Base-by-base conservation (phyloP, 305 asterid species). In the Fraxinus albicans region DNA sequence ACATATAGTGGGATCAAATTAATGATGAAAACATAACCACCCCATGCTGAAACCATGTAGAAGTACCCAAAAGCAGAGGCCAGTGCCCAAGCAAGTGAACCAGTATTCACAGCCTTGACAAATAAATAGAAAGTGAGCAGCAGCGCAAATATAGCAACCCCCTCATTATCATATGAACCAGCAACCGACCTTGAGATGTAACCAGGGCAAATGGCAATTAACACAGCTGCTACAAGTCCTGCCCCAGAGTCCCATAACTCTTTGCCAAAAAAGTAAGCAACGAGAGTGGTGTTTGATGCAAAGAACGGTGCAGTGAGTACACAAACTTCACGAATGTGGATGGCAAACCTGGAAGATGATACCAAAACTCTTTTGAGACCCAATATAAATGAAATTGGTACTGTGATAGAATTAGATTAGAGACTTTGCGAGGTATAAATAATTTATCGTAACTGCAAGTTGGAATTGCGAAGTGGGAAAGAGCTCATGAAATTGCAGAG, bases 21-120 rank as follows among this genome's bases (percentile, higher is more conserved):
- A 85, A 96, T 96, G 84, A 96, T 96, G 91, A 96, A 96, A 84
- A 96, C 95, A 87, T 96, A 96, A 81, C 99, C 99, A 86, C 99
- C 99, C 98, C 99, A 96, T 5, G 99, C 98, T 83, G 99, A 96
- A 90, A 96, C 99, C 99, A 96, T 96, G 78, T 96, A 96, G 84
- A 96, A 96, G 84, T 96, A 96, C 82, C 97, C 99, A 86, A 95
- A 92, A 67, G 99, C 99, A 21, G 99, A 96, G 82, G 92, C 99
- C 86, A 96, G 82, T 75, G 96, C 91, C 99, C 99, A 96, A 79
- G 98, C 93, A 88, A 96, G 99, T 82, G 97, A 96, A 17, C 99
- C 99, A 25, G 98, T 92, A 84, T 96, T 95, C 83, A 96, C 98
- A 40, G 99, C 99, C 93, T 96, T 96, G 80, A 96, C 98, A 87